Evolutionary conservation across 2,329 filamentous ascomycete species (phyloP), one percentile per base, ranked within the genome.

Genomic region (Venturia effusa): DNA sequence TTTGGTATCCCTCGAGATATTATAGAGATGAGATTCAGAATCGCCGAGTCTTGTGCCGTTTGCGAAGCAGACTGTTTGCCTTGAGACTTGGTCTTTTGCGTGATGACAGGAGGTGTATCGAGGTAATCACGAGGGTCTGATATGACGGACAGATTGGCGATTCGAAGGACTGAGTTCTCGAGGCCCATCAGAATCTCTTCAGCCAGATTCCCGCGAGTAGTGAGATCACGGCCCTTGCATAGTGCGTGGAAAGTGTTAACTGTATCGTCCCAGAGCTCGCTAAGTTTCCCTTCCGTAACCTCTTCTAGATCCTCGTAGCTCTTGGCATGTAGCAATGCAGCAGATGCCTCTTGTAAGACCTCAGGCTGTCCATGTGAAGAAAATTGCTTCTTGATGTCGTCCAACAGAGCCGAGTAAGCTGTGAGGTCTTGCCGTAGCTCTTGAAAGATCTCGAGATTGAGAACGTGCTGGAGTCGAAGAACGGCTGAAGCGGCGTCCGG

Each of bases 301-400:
- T 99, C 94, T 68, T 92, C 89, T 40, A 96, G 84, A 71, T 96
- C 93, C 66, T 94, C 91, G 66, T 91, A 93, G 66, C 87, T 87
- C 67, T 90, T 87, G 10, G 93, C 92, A 72, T 95, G 91, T 39
- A 96, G 78, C 43, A 99, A 84, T 5, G 92, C 90, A 27, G 86
- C 82, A 34, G 89, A 88, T 17, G 92, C 93, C 74, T 97, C 92
- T 13, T 86, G 85, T 57, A 99, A 81, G 22, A 97, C 92, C 64
- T 84, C 84, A 69, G 90, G 88, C 70, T 96, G 90, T 54, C 90
- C 89, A 71, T 99, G 94, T n/a, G 91, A 86, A 69, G 89, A 86
- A 76, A 99, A 97, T 70, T 99, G 94, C 65, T 90, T 91, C 74
- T 90, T 92, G 69, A 97, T 91, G 70, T 97, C 92, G 68, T 96